phyloP scores from a whole-genome alignment of 495 filamentous ascomycete species.

The Daldinia concentrica region DNA sequence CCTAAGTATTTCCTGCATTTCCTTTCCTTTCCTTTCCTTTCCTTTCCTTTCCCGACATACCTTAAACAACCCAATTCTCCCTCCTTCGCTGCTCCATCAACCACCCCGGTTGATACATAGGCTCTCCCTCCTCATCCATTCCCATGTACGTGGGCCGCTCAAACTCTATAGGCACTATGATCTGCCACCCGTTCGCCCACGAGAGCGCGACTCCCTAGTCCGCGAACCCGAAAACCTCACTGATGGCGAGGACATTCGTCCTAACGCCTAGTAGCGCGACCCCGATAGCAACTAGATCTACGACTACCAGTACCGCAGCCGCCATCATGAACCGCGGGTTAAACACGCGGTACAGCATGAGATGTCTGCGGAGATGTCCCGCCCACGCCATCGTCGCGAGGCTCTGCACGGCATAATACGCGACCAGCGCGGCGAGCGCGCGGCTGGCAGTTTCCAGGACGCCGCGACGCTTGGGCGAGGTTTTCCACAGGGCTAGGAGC shows the following conservation, averaged over 20 bases:
- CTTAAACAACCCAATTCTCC: no score
- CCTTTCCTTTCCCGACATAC: no score
- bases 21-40: no score
- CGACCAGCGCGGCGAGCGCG: slow-evolving; percentile 74
- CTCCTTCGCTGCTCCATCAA: no score
- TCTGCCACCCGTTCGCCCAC: background rate
- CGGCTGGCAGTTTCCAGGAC: slow-evolving; percentile 74
- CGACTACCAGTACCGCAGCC: slow-evolving; percentile 72
- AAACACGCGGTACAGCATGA: slow-evolving; percentile 98
- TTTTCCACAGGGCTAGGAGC: slow-evolving; percentile 87
- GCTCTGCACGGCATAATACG: slow-evolving; percentile 82
- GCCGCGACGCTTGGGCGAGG: slow-evolving; percentile 63
- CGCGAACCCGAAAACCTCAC: slow-evolving; percentile 87
- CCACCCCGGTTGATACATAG: no score
- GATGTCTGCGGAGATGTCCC: slow-evolving; percentile 82
- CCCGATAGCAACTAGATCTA: slow-evolving; percentile 76
- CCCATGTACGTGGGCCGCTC: no score
- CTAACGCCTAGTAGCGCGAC: slow-evolving; percentile 76
- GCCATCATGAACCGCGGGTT: slow-evolving; percentile 89
- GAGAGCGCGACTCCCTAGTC: slow-evolving; percentile 40
- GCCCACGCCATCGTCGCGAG: slow-evolving; percentile 89
- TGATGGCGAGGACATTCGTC: slow-evolving; percentile 77
- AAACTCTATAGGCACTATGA: no score
- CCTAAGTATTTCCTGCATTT: no score
- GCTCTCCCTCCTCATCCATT: no score